Base-by-base conservation (phyloP, 1,284 basidiomycete genomes). In the Bjerkandera adusta region DNA sequence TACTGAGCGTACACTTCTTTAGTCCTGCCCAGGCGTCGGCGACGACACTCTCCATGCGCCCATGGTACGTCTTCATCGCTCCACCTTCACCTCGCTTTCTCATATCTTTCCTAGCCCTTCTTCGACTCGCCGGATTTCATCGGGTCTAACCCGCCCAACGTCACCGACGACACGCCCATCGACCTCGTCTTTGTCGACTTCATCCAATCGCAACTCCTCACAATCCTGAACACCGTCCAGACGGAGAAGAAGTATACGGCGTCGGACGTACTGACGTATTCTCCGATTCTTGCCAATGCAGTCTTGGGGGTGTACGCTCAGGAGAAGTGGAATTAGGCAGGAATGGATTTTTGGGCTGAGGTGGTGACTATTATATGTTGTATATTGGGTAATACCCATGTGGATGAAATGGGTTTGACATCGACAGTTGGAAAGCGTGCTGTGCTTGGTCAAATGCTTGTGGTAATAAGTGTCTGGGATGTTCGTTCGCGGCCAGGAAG, bases 101-200 rank as follows among this genome's bases (percentile, higher is more conserved):
- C 10, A 8, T 6, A 8, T 18, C 11, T 20, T 7, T 33, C 60
- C n/a, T n/a, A n/a, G 43, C 73, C 81, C 10, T 81, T 75, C 65
- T 77, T 73, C 63, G 49, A 61, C 4, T 51, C 63, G 11, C 83
- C 85, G 0, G 69, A 72, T 57, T 88, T 80, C 61, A 72, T 87
- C 48, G 70, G 67, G n/a, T 84, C 83, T 0, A 62, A 69, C 25
- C 55, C 76, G 1, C 81, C 84, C 0, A 62, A 68, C 22, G 74
- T 81, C 15, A 53, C 75, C 0, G 68, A 67, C 48, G 70, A 75
- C 47, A 71, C 75, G 0, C 68, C 70, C 0, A 70, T 89, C 52
- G 85, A 89, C 57, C 70, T 89, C 21, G 78, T 89, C 36, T 89
- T 88, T 59, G 70, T 84, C 36, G 69, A 81, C 63, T 89, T 87